Base-by-base conservation (phyloP, 2,329 filamentous ascomycete genomes). In the Colletotrichum sp. region DNA sequence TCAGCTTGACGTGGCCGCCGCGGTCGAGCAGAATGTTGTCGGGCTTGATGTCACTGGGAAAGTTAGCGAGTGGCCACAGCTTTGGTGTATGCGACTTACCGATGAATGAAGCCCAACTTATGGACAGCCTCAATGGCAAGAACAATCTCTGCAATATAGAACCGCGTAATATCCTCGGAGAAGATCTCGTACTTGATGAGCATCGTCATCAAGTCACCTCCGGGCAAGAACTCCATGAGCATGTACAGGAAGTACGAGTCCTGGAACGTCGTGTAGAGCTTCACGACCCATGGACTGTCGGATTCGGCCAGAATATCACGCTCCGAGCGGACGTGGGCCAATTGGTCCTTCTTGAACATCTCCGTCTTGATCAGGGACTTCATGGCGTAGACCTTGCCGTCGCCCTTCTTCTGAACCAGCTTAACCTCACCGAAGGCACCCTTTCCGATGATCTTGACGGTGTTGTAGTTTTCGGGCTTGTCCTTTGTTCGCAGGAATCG, bases 161-260 rank as follows among this genome's bases (percentile, higher is more conserved):
- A 99, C 21, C 97, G 93, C 34, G 97, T 99, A 80, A 99, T 99
- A 80, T 99, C 97, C 85, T 99, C 96, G 0, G 96, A 98, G 85
- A 99, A 99, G 84, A 99, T 98, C 85, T 99, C 97, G 83, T 99
- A 99, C 90, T 99, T 99, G 89, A 99, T 99, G 80, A 99, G 90
- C 97, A 99, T 99, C 5, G 97, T 99, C 97, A 99, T 99, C 84
- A 99, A 86, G 88, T 99, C 97, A 85, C 97, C 97, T 85, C 97
- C 97, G 9, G 97, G 97, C 85, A 99, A 91, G 87, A 99, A 99
- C 87, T 99, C 97, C 97, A 99, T 99, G 77, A 99, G 90, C 93
- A 99, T 97, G 89, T 99, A 99, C 44, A 99, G 89, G 88, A 98
- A 99, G 79, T 97, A 96, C 62, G 92, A 91, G 84, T 99, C 97